Conservation (phyloP, 2,329 filamentous ascomycete genomes). For the Aphanoascus verrucosus region DNA sequence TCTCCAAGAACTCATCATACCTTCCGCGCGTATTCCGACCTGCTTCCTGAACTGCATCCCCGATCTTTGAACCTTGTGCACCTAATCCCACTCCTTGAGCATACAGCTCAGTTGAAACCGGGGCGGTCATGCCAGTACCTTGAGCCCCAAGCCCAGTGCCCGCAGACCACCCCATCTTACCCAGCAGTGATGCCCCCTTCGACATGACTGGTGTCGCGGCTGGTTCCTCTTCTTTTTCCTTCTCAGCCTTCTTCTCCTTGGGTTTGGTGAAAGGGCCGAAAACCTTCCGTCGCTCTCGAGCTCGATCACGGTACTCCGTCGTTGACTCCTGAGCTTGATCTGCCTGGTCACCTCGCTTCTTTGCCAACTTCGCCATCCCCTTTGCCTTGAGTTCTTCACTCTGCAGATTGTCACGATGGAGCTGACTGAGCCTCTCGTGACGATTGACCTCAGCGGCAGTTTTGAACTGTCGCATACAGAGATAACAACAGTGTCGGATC, state of each 20-base stretch:
- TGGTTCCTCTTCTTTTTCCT: constrained; percentile 23
- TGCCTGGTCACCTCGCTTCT: constrained; percentile 28
- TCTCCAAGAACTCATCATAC: constrained; percentile 40
- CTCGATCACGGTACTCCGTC: constrained; percentile 39
- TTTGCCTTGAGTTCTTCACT: constrained; percentile 38
- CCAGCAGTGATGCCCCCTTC: constrained; percentile 42
- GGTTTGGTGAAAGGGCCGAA: constrained; percentile 29
- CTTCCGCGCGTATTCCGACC: constrained; percentile 38
- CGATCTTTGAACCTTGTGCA: constrained; percentile 40
- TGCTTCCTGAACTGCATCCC: constrained; percentile 40
- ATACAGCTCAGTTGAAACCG: constrained; percentile 40
- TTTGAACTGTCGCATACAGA: constrained; percentile 52
- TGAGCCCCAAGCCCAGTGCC: constrained; percentile 40
- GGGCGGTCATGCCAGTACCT: constrained; percentile 39
- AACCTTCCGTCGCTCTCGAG: constrained; percentile 36
- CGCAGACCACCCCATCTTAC: constrained; percentile 43
- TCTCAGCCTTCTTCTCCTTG: constrained; percentile 28
- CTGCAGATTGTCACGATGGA: constrained; percentile 47
- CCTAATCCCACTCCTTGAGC: constrained; percentile 42
- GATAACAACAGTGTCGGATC: constrained; percentile 48
- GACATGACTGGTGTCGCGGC: constrained; percentile 27
- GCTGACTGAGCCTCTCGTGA: constrained; percentile 49
- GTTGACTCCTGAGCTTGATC: constrained; percentile 19
- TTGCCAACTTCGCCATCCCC: constrained; percentile 34
- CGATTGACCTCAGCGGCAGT: constrained; percentile 45